These are phyloP conservation scores for Hymenoscyphus fraxineus DNA, from an alignment of 2,329 filamentous ascomycete genomes.

Conservation along the genomic window DNA sequence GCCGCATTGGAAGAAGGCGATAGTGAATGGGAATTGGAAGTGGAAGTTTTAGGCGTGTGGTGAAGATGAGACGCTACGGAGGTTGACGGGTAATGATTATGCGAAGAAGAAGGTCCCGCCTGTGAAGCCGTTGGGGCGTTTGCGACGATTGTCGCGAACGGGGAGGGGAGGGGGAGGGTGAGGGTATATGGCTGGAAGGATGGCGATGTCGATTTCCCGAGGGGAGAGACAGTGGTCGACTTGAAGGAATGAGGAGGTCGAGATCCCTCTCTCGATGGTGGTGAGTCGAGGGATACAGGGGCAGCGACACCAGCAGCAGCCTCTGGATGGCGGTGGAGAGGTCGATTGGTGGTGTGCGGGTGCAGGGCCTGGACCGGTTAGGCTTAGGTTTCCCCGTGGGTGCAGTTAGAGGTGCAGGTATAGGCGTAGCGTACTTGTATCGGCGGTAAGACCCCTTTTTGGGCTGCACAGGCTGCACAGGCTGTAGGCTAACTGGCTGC, in stretches of 20 bases:
- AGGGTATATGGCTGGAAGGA: neutral
- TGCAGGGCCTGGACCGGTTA: no score
- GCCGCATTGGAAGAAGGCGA: slow-evolving; percentile 18
- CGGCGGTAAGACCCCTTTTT: neutral
- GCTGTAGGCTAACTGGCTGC: no score
- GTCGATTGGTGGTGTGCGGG: no score
- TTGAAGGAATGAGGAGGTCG: neutral
- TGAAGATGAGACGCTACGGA: slow-evolving; percentile 18
- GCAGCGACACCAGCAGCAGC: no score
- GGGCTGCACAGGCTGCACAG: neutral
- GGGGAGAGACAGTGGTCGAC: neutral
- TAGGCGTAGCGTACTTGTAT: neutral
- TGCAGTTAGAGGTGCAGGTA: no score
- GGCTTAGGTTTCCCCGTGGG: no score
- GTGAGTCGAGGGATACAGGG: no score
- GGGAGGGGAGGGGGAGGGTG: neutral
- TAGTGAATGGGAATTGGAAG: slow-evolving; percentile 4
- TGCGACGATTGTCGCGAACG: slow-evolving; percentile 17
- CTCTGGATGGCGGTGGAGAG: no score
- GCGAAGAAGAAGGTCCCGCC: slow-evolving; percentile 22
- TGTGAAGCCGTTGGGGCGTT: slow-evolving; percentile 32
- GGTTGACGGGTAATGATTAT: slow-evolving; percentile 15
- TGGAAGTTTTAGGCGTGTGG: neutral
- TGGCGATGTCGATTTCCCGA: neutral
- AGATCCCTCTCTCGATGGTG: neutral